Conservation (phyloP, 768 basidiomycete genomes). For the Lactifluus piperatus region DNA sequence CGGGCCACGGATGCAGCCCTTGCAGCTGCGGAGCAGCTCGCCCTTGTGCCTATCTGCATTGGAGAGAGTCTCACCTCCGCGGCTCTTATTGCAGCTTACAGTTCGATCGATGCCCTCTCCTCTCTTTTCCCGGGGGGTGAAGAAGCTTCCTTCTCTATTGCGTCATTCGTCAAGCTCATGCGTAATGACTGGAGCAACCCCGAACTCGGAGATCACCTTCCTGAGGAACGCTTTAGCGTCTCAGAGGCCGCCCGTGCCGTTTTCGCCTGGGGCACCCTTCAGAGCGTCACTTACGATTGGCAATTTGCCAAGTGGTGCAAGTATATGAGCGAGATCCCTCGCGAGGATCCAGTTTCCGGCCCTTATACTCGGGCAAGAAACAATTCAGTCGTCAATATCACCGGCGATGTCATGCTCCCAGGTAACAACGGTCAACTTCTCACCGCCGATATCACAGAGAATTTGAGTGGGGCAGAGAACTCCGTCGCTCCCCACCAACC, state of each 20-base stretch:
- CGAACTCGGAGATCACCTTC: constrained; percentile 41
- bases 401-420: constrained; percentile 62
- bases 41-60: constrained; percentile 65
- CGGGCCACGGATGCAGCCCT: constrained; percentile 53
- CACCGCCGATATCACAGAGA: constrained; percentile 73
- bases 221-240: constrained; percentile 52
- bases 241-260: constrained; percentile 61
- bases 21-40: constrained; percentile 58
- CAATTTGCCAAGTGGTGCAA: constrained; percentile 65
- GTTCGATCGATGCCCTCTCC: constrained; percentile 65
- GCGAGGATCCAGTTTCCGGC: constrained; percentile 37
- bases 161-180: constrained; percentile 73
- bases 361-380: constrained; percentile 12
- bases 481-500: constrained; percentile 24
- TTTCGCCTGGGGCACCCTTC: constrained; percentile 72
- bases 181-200: constrained; percentile 65
- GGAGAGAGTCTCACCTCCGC: constrained; percentile 72
- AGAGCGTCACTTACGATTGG: constrained; percentile 75
- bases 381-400: constrained; percentile 59
- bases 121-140: constrained; percentile 66
- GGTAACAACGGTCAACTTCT: constrained; percentile 64
- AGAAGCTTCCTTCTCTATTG: constrained; percentile 75
- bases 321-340: constrained; percentile 56
- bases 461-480: constrained; percentile 27
- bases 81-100: constrained; percentile 63